These are phyloP conservation scores for Phellopilus nigrolimitatus DNA, from an alignment of 1,284 basidiomycete species.

Conservation along the genomic window DNA sequence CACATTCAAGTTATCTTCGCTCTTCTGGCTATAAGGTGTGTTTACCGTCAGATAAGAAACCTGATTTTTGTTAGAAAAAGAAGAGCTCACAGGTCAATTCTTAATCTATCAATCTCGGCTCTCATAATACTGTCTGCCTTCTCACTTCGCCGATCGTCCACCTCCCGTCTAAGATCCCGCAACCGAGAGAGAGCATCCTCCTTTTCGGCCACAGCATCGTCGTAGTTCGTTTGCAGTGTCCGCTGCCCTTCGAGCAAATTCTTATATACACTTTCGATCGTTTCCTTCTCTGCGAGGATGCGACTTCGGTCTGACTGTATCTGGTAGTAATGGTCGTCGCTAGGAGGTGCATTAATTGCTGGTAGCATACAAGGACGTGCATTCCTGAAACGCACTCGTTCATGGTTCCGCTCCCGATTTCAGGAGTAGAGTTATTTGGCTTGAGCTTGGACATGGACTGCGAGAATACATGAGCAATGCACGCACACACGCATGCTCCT, in stretches of 20 bases:
- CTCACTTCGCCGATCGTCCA: conserved; percentile 55
- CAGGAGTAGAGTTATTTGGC: conserved; percentile 36
- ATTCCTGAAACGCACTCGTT: conserved; percentile 76
- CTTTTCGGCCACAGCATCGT: conserved; percentile 67
- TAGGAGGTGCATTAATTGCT: conserved; percentile 27
- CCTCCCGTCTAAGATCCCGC: conserved; percentile 51
- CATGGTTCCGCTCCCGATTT: conserved; percentile 42
- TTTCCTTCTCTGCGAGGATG: conserved; percentile 73
- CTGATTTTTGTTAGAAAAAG: conserved; percentile 4
- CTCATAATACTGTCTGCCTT: conserved; percentile 67
- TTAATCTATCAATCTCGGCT: conserved; percentile 75
- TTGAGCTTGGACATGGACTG: conserved; percentile 74
- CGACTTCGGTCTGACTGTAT: conserved; percentile 77
- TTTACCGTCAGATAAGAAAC: too few relatives aligned
- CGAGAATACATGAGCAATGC: neutral
- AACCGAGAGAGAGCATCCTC: conserved; percentile 61
- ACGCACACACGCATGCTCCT: neutral
- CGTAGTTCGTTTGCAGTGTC: conserved; percentile 61
- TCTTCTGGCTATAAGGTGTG: conserved; percentile 66
- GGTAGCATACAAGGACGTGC: conserved; percentile 1
- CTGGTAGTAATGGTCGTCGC: conserved; percentile 81
- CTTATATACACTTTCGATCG: conserved; percentile 74
- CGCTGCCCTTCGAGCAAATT: conserved; percentile 74
- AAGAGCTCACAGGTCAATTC: conserved; percentile 69
- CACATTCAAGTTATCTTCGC: conserved; percentile 80